Evolutionary conservation across 164 flowering plant genomes (phyloP).

Genomic region (Dillenia turbinata): DNA sequence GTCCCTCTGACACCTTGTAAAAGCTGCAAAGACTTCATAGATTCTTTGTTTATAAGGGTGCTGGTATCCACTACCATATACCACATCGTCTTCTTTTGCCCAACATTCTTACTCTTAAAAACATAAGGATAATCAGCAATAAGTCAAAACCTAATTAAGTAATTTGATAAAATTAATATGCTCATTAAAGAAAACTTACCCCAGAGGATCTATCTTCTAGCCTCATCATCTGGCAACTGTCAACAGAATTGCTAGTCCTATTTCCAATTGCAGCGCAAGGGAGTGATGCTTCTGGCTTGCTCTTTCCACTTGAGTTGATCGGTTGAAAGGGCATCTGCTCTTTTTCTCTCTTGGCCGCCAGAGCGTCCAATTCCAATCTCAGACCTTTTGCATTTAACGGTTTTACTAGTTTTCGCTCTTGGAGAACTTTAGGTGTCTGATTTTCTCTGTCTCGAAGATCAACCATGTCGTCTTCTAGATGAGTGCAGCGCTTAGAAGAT

Average conservation of each 20-base stretch:
- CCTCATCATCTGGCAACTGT: constrained; percentile 12
- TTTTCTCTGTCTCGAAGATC: constrained; percentile 52
- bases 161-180: neutral
- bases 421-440: constrained; percentile 30
- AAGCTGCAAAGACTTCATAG: constrained; percentile 73
- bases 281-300: constrained; percentile 25
- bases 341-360: constrained; percentile 18
- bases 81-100: constrained; percentile 47
- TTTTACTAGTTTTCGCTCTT: constrained; percentile 21
- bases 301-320: constrained; percentile 23
- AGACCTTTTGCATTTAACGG: constrained; percentile 12
- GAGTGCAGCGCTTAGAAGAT: constrained; percentile 10
- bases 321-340: constrained; percentile 64
- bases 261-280: constrained; percentile 17
- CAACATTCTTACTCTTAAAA: constrained; percentile 35
- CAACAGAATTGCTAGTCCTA: constrained; percentile 20
- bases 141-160: neutral
- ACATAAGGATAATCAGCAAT: neutral
- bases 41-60: constrained; percentile 56
- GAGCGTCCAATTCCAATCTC: constrained; percentile 15
- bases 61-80: constrained; percentile 69
- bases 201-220: constrained; percentile 14
- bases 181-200: constrained; percentile 23
- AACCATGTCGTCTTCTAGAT: constrained; percentile 19
- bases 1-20: constrained; percentile 84